Conservation (phyloP, 78 protist species). For the Dictyostelium capitatum region DNA sequence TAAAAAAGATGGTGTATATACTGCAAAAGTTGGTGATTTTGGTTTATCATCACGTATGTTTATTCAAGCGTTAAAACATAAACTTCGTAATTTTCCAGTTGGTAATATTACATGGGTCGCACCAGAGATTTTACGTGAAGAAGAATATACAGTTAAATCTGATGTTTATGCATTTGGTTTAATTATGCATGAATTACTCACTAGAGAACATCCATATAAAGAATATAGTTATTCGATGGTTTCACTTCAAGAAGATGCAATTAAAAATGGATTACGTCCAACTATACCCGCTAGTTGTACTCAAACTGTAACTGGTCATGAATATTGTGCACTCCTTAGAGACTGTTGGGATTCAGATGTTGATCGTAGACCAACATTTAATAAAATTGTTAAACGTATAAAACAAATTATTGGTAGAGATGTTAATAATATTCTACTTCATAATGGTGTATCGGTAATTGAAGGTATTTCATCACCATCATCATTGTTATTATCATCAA, state of each 20-base stretch:
- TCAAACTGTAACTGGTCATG: constrained; percentile 50
- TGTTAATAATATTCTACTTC: neutral
- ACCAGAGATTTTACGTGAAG: constrained; percentile 78
- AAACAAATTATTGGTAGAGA: constrained; percentile 47
- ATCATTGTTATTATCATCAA: neutral
- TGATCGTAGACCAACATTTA: constrained; percentile 74
- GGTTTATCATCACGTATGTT: constrained; percentile 65
- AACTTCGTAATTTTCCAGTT: constrained; percentile 73
- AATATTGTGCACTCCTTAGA: constrained; percentile 46
- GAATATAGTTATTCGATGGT: constrained; percentile 73
- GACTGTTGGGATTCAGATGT: constrained; percentile 81
- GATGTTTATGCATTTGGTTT: constrained; percentile 86
- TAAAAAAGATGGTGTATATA: constrained; percentile 19
- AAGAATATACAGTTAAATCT: constrained; percentile 74
- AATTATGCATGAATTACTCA: constrained; percentile 70
- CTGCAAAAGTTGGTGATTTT: constrained; percentile 83
- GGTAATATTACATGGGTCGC: constrained; percentile 84
- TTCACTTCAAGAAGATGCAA: constrained; percentile 44
- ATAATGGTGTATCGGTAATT: neutral
- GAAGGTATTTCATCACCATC: constrained; percentile 5
- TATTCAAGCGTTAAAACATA: constrained; percentile 64
- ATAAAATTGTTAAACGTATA: constrained; percentile 57
- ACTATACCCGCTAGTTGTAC: constrained; percentile 12
- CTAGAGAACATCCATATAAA: constrained; percentile 73
- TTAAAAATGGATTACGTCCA: constrained; percentile 71